A percentile compares a stretch with the other conserved stretches of the same genome.
These are phyloP conservation scores for Lipomyces starkeyi DNA, from an alignment of 805 yeast species.

Conservation along the genomic window DNA sequence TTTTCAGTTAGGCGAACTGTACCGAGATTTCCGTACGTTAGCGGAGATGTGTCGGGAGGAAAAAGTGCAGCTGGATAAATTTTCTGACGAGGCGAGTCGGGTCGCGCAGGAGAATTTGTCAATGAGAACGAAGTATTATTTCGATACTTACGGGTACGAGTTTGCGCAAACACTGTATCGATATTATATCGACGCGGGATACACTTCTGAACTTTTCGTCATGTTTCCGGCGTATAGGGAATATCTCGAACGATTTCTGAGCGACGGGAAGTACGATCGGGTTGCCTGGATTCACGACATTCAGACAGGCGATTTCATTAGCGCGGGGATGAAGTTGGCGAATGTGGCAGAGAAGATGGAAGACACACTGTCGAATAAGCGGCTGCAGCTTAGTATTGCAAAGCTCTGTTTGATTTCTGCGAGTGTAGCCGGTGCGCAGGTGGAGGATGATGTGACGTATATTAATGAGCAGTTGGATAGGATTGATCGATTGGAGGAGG, in stretches of 20 bases:
- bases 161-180: slow-evolving; percentile 72
- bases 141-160: slow-evolving; percentile 65
- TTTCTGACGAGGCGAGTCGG: slow-evolving; percentile 7
- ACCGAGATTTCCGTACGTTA: slow-evolving; percentile 68
- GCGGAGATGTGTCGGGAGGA: slow-evolving; percentile 52
- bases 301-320: slow-evolving; percentile 54
- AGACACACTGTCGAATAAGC: slow-evolving; percentile 55
- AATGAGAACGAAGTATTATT: slow-evolving; percentile 49
- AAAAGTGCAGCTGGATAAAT: slow-evolving; percentile 20
- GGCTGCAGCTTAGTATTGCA: slow-evolving; percentile 69
- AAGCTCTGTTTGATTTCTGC: slow-evolving; percentile 66
- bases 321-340: slow-evolving; percentile 58
- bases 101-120: slow-evolving; percentile 26
- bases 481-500: background rate
- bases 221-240: slow-evolving; percentile 61
- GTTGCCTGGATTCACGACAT: slow-evolving; percentile 78
- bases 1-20: slow-evolving; percentile 65
- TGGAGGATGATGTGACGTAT: slow-evolving; percentile 3
- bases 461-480: slow-evolving; percentile 9
- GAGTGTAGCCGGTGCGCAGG: slow-evolving; percentile 13
- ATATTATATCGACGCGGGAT: slow-evolving; percentile 60
- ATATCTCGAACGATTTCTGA: slow-evolving; percentile 60
- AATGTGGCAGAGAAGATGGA: slow-evolving; percentile 52
- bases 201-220: slow-evolving; percentile 59
- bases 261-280: slow-evolving; percentile 45